Base-by-base conservation (phyloP, 2,329 filamentous ascomycete genomes). In the Calonectria henricotiae region DNA sequence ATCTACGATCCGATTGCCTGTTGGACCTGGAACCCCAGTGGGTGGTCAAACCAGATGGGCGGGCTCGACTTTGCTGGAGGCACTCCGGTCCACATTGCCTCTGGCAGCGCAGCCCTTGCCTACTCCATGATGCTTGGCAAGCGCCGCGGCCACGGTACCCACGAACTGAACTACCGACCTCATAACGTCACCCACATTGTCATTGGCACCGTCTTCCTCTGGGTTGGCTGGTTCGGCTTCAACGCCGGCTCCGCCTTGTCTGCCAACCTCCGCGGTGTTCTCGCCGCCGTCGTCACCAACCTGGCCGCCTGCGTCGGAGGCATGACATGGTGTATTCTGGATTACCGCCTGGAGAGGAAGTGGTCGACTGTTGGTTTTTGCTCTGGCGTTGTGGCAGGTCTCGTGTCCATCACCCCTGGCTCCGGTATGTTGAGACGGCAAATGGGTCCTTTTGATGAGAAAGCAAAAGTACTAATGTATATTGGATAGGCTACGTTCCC, bases 171-270 rank as follows among this genome's bases (percentile, higher is more conserved):
- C 85, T 97, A 96, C 83, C 92, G 95, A 62, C 95, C 95, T 11
- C 95, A 98, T 85, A 97, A 97, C 78, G 94, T 97, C 55, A 96
- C 94, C 4, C 94, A 97, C 81, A 95, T 98, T 75, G 94, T 97
- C 63, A 93, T 97, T 67, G 95, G 95, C 35, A 97, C 95, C 3
- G 94, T 97, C 55, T 97, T 98, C 84, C 90, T 98, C 17, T 98
- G 95, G 94, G 93, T 97, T 17, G 95, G 95, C 65, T 98, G 94
- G 95, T 97, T 97, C 79, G 95, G 95, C 58, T 98, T 98, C 90
- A 98, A 97, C 78, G 94, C 93, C 61, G 94, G 94, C 73, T 95
- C 92, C 17, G 94, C 94, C 15, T 86, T 96, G 66, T 87, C 91
- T 60, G 94, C 94, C 62, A 97, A 96, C 82, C 83, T 97, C 79